Percentiles rank a stretch among this genome's conserved stretches.
These are phyloP conservation scores for Paramecium bursaria DNA, from an alignment of 73 alveolate species.

Conservation along the genomic window DNA sequence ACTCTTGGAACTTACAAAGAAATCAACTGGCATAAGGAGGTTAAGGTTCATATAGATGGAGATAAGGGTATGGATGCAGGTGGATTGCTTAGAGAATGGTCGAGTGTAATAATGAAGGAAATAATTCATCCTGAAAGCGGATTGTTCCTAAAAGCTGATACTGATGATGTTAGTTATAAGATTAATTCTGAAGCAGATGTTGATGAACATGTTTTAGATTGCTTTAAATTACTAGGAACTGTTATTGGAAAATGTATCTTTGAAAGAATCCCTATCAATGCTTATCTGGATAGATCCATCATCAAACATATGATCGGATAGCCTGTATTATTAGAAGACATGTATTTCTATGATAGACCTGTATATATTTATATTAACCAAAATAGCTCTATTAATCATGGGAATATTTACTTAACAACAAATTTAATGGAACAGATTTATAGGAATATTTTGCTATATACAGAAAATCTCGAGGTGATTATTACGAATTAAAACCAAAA, in stretches of 20 bases:
- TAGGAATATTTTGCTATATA: slow-evolving; percentile 47
- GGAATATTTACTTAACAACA: slow-evolving; percentile 54
- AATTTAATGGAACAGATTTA: slow-evolving; percentile 34
- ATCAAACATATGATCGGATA: slow-evolving; percentile 72
- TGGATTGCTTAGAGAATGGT: slow-evolving; percentile 77
- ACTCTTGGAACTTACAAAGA: slow-evolving; percentile 44
- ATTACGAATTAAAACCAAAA: slow-evolving; percentile 6
- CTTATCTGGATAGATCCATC: slow-evolving; percentile 67
- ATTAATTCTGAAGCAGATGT: slow-evolving; percentile 63
- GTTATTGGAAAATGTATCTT: slow-evolving; percentile 85
- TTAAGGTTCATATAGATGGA: slow-evolving; percentile 70
- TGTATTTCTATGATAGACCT: slow-evolving; percentile 61
- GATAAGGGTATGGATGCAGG: slow-evolving; percentile 78
- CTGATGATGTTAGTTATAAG: slow-evolving; percentile 60
- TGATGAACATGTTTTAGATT: slow-evolving; percentile 65
- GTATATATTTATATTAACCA: neutral
- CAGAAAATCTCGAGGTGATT: slow-evolving; percentile 23
- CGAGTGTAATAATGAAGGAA: slow-evolving; percentile 65
- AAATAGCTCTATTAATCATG: slow-evolving; percentile 62
- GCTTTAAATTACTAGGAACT: slow-evolving; percentile 78
- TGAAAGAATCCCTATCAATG: slow-evolving; percentile 83
- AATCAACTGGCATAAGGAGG: slow-evolving; percentile 70
- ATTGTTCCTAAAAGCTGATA: slow-evolving; percentile 57
- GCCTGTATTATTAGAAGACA: slow-evolving; percentile 55
- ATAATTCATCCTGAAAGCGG: slow-evolving; percentile 70